Conservation (phyloP, 108 stramenopile species). For the Cyclostephanos tholiformis region DNA sequence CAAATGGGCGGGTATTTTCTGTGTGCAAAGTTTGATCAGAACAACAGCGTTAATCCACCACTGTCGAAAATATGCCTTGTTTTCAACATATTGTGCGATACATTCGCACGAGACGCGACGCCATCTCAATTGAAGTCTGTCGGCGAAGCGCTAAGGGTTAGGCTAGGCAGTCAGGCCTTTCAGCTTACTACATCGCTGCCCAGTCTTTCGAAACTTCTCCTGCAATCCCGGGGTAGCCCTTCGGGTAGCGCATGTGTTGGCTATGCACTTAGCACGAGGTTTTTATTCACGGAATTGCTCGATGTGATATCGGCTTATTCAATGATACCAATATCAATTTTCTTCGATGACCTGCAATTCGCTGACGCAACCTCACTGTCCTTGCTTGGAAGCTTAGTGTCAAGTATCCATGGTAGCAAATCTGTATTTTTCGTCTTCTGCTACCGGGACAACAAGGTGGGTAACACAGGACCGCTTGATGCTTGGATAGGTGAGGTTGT, state of each 20-base stretch:
- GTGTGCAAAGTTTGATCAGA: constrained; percentile 36
- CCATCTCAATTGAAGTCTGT: constrained; percentile 9
- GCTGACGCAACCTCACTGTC: constrained; percentile 18
- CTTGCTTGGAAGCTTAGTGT: constrained; percentile 19
- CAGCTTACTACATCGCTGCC: constrained; percentile 15
- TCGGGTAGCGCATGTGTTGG: constrained; percentile 6
- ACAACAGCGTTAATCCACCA: constrained; percentile 22
- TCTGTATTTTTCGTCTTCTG: constrained; percentile 22
- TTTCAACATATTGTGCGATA: constrained; percentile 23
- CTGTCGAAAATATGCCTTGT: constrained; percentile 17
- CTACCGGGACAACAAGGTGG: constrained; percentile 28
- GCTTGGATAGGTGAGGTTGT: constrained; percentile 8
- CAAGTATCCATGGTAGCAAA: constrained; percentile 7
- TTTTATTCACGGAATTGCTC: constrained; percentile 16
- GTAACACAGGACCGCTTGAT: not conserved
- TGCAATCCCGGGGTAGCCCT: not conserved
- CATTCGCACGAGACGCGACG: constrained; percentile 4
- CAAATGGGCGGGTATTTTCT: constrained; percentile 15
- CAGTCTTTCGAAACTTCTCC: constrained; percentile 21
- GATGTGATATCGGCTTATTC: constrained; percentile 5
- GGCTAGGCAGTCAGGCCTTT: constrained; percentile 9
- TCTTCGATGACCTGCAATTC: constrained; percentile 29
- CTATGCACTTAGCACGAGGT: constrained; percentile 19
- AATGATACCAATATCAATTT: constrained; percentile 12
- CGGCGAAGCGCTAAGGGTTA: not conserved